Evolutionary conservation across 129 eudicot species (phyloP).

Genomic region (Daucus carota): DH1_v3.0 NC_030385.2:43495001-43495500

Average conservation of each 20-base stretch:
- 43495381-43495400: conserved; percentile 91
- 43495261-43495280: background rate
- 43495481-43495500: conserved; percentile 87
- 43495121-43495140: conserved; percentile 58
- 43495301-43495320: conserved; percentile 70
- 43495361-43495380: conserved; percentile 76
- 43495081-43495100: conserved; percentile 46
- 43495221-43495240: conserved; percentile 40
- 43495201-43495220: conserved; percentile 91
- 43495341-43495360: conserved; percentile 87
- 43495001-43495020: conserved; percentile 98
- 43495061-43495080: conserved; percentile 53
- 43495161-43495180: conserved; percentile 90
- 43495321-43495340: conserved; percentile 79
- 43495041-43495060: conserved; percentile 74
- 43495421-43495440: conserved; percentile 78
- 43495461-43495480: conserved; percentile 78
- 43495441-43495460: conserved; percentile 97
- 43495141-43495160: conserved; percentile 71
- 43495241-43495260: background rate
- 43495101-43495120: conserved; percentile 62
- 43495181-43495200: conserved; percentile 95
- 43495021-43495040: conserved; percentile 88
- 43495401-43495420: conserved; percentile 66
- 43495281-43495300: background rate